Conservation (phyloP, 2,329 filamentous ascomycete genomes). For the Xylaria sp. region DNA sequence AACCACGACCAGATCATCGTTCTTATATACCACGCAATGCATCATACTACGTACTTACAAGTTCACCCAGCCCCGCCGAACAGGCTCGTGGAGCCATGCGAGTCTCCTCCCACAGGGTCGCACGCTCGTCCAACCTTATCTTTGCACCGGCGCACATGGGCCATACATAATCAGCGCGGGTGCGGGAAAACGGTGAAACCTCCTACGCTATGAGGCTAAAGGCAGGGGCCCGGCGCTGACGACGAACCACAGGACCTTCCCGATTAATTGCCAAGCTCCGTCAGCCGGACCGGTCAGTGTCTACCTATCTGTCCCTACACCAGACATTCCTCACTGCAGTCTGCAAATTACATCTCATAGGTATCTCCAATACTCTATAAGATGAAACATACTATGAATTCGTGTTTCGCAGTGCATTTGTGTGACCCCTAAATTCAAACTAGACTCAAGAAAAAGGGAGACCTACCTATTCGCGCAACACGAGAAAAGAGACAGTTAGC, state of each 20-base stretch:
- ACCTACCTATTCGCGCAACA: background rate
- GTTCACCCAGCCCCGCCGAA: slow-evolving; percentile 1
- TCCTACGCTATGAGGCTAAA: slow-evolving; percentile 17
- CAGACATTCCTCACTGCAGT: background rate
- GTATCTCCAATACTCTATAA: background rate
- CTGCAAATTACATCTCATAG: background rate
- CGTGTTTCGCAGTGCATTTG: background rate
- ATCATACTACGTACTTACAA: background rate
- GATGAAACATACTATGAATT: background rate
- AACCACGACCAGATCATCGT: background rate
- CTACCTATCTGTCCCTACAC: background rate
- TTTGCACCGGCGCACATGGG: slow-evolving; percentile 16
- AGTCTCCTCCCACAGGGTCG: background rate
- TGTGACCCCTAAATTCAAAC: slow-evolving; percentile 9
- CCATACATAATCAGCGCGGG: slow-evolving; percentile 23
- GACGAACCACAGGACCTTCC: slow-evolving; percentile 33
- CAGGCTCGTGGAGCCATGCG: slow-evolving; percentile 2
- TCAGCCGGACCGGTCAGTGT: slow-evolving; percentile 9
- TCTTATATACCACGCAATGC: slow-evolving; percentile 19
- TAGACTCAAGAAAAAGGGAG: background rate
- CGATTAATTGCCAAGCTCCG: slow-evolving; percentile 23
- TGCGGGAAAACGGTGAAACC: slow-evolving; percentile 9
- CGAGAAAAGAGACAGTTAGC: background rate
- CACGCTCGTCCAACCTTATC: slow-evolving; percentile 26
- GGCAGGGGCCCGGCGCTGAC: slow-evolving; percentile 15